Conservation (phyloP, 768 basidiomycete genomes). For the Lactarius tabidus region DNA sequence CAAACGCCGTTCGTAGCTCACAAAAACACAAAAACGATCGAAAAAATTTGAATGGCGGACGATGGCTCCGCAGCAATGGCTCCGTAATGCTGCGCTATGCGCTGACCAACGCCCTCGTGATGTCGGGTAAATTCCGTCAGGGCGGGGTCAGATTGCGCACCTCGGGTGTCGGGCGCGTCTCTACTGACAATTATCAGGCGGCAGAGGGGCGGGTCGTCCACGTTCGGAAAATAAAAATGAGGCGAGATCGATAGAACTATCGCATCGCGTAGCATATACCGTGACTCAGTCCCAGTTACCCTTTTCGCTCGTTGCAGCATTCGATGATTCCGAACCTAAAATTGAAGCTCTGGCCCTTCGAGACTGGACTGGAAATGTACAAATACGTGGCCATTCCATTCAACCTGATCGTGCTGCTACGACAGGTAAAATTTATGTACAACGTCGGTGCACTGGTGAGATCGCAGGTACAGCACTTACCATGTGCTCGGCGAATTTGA, state of each 20-base stretch:
- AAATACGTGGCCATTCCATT: not conserved
- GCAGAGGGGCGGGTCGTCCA: slow-evolving; percentile 9
- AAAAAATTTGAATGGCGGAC: not conserved
- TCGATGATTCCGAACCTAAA: slow-evolving; percentile 7
- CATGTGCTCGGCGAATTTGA: not conserved
- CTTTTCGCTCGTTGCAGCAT: not conserved
- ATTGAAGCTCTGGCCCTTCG: not conserved
- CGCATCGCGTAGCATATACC: not conserved
- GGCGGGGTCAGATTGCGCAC: not conserved
- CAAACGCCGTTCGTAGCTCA: not conserved
- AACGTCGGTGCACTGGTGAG: not conserved
- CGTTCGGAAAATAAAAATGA: not conserved
- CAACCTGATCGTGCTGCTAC: not conserved
- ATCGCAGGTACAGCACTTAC: not conserved
- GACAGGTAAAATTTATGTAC: not conserved
- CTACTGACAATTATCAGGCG: not conserved
- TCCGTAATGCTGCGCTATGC: not conserved
- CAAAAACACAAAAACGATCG: slow-evolving; percentile 8
- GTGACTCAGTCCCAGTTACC: slow-evolving; percentile 11
- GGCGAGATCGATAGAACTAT: slow-evolving; percentile 8
- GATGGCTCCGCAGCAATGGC: slow-evolving; percentile 8
- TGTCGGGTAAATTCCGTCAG: slow-evolving; percentile 10
- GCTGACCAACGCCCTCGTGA: not conserved
- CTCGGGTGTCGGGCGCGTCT: slow-evolving; percentile 1
- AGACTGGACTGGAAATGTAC: slow-evolving; percentile 1